Evolutionary conservation across 495 filamentous ascomycete genomes (phyloP).

Genomic region (Lindgomyces ingoldianus): DNA sequence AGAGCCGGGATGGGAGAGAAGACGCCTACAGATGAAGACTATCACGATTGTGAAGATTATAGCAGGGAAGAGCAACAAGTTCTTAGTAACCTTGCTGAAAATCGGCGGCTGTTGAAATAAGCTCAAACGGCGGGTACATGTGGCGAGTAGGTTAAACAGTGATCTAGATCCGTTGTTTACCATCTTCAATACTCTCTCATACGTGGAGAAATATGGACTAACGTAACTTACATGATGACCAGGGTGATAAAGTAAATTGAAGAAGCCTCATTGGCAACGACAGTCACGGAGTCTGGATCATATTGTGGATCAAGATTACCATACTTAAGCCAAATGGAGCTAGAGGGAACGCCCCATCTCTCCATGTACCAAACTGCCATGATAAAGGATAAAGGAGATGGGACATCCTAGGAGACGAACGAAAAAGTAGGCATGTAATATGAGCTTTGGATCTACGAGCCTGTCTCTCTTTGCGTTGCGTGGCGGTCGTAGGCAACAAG

Average conservation of each 20-base stretch:
- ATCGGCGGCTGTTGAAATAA: slow-evolving; percentile 66
- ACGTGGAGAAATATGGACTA: neutral
- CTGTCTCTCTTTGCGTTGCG: slow-evolving; percentile 61
- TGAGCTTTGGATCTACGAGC: slow-evolving; percentile 65
- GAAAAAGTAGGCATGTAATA: slow-evolving; percentile 64
- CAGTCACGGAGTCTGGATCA: slow-evolving; percentile 43
- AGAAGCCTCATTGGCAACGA: slow-evolving; percentile 58
- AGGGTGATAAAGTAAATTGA: slow-evolving; percentile 74
- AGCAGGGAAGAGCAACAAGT: slow-evolving; percentile 64
- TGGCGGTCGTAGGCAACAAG: slow-evolving; percentile 60
- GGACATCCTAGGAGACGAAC: slow-evolving; percentile 63
- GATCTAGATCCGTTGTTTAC: slow-evolving; percentile 49
- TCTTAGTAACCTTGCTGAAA: slow-evolving; percentile 55
- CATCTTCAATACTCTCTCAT: neutral
- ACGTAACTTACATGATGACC: slow-evolving; percentile 59
- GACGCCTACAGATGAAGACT: slow-evolving; percentile 24
- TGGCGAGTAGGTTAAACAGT: slow-evolving; percentile 68
- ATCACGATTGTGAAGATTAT: slow-evolving; percentile 63
- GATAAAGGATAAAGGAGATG: slow-evolving; percentile 60
- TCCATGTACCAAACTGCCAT: slow-evolving; percentile 69
- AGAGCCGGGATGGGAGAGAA: slow-evolving; percentile 44
- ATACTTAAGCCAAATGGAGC: slow-evolving; percentile 61
- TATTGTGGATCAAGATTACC: slow-evolving; percentile 42
- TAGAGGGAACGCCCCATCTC: slow-evolving; percentile 59
- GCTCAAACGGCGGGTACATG: slow-evolving; percentile 63